phyloP scores from a whole-genome alignment of 208 protist species.

The Naegleria fowleri region DNA sequence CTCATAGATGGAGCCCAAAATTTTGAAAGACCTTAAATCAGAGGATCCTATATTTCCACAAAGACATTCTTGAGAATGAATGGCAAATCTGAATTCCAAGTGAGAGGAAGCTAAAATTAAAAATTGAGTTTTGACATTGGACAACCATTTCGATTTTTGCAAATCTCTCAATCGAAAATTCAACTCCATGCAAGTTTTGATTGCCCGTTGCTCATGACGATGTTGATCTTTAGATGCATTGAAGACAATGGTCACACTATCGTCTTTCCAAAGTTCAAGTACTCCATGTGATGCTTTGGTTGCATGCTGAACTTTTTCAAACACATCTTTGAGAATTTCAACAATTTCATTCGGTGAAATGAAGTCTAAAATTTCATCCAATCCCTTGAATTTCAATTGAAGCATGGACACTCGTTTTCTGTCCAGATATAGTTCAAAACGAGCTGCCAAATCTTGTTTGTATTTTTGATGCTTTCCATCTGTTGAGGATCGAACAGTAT shows the following conservation, averaged over 20 bases:
- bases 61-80: neutral
- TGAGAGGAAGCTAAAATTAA: neutral
- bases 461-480: neutral
- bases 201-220: neutral
- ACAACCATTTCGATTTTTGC: neutral
- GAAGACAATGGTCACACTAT: neutral
- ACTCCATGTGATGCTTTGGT: neutral
- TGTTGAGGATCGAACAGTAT: neutral
- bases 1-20: neutral
- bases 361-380: neutral
- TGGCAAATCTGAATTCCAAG: neutral
- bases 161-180: neutral
- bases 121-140: too few species aligned
- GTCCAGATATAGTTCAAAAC: neutral
- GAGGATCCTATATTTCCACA: neutral
- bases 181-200: neutral
- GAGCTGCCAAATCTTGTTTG: neutral
- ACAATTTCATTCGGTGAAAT: neutral
- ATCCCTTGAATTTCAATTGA: neutral
- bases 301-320: neutral
- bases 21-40: neutral
- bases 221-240: neutral
- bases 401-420: neutral
- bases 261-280: neutral
- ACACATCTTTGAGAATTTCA: neutral